Evolutionary conservation across 257 asterid species (phyloP).

Genomic region (Buddleja alternifolia): DNA sequence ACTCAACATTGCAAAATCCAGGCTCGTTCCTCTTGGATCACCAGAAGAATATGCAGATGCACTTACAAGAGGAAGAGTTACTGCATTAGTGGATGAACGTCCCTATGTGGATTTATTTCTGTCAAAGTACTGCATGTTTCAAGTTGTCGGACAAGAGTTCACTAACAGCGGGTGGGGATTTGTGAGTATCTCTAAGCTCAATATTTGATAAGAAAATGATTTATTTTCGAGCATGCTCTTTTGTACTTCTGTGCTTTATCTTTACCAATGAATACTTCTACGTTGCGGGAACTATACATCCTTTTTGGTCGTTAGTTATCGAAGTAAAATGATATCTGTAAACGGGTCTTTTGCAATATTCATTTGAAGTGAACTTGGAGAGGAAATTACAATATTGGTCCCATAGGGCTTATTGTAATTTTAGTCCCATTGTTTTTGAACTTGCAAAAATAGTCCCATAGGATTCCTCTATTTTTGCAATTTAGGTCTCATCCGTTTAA

Average conservation of each 20-base stretch:
- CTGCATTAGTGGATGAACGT: slow-evolving; percentile 63
- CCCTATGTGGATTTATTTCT: slow-evolving; percentile 64
- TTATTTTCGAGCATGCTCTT: not conserved
- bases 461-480: too few relatives aligned
- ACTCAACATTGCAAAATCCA: slow-evolving; percentile 52
- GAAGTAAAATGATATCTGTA: too few relatives aligned
- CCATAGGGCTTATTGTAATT: too few relatives aligned
- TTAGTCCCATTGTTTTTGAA: too few relatives aligned
- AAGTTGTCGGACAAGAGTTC: slow-evolving; percentile 65
- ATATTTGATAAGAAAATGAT: not conserved
- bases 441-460: too few relatives aligned
- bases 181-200: slow-evolving; percentile 43
- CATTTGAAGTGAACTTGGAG: too few relatives aligned
- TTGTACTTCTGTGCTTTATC: not conserved
- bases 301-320: too few relatives aligned
- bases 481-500: too few relatives aligned
- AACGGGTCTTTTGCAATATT: too few relatives aligned
- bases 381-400: too few relatives aligned
- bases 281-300: too few relatives aligned
- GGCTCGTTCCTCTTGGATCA: slow-evolving; percentile 57
- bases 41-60: slow-evolving; percentile 64
- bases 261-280: too few relatives aligned
- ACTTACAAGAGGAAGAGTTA: slow-evolving; percentile 58
- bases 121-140: slow-evolving; percentile 50
- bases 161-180: slow-evolving; percentile 71